Percentiles rank a stretch among this genome's conserved stretches.
Evolutionary conservation across 2,329 filamentous ascomycete species (phyloP).

Genomic region (Chalara sp.): DNA sequence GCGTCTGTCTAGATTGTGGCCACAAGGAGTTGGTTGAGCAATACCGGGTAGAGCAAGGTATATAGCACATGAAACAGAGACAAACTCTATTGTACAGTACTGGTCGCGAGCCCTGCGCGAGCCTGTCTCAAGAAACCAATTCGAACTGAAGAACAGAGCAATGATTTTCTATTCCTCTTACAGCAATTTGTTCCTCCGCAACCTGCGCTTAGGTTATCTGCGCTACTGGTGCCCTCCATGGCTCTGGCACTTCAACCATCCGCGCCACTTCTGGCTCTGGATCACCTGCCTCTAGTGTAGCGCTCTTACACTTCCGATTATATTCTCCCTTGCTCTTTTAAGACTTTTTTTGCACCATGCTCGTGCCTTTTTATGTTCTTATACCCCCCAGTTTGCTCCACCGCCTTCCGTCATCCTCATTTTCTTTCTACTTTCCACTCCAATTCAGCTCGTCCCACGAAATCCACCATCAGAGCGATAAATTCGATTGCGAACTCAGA

Average conservation of each 20-base stretch:
- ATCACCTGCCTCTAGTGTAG: not conserved
- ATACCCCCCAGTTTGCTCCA: no score
- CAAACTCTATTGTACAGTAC: slow-evolving; percentile 6
- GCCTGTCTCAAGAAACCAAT: slow-evolving; percentile 6
- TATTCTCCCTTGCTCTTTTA: not conserved
- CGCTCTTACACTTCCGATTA: not conserved
- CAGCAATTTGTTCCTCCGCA: slow-evolving; percentile 6
- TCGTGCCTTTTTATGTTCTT: no score
- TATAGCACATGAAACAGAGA: not conserved
- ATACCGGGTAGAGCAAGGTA: no score
- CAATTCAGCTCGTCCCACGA: no score
- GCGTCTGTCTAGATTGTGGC: no score
- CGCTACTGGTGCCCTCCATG: slow-evolving; percentile 3
- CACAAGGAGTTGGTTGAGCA: no score
- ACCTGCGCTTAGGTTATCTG: slow-evolving; percentile 2
- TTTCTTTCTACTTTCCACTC: no score
- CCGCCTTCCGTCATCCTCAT: no score
- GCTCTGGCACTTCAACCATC: no score
- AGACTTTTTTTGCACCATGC: not conserved
- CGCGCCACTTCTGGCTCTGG: no score
- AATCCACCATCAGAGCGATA: no score
- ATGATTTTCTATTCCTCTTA: slow-evolving; percentile 7
- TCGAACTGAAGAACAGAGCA: slow-evolving; percentile 6
- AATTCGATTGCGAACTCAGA: no score
- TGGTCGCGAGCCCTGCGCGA: slow-evolving; percentile 4